Percentiles rank a stretch among this genome's conserved stretches.
Evolutionary conservation across 2,329 filamentous ascomycete genomes (phyloP).

Genomic region (Apiospora arundinis): DNA sequence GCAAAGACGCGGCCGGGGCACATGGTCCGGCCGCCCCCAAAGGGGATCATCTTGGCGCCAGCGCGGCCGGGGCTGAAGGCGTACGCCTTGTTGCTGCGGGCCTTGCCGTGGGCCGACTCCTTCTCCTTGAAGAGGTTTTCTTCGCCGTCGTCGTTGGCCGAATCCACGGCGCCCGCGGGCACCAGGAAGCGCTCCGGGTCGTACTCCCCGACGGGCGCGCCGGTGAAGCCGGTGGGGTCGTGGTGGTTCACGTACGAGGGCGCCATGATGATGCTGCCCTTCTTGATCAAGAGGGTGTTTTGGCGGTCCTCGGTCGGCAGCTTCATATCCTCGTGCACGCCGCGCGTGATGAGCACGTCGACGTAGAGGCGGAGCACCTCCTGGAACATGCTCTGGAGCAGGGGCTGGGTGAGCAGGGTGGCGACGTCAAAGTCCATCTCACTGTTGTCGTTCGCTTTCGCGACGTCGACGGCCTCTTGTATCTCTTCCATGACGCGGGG

Average conservation of each 20-base stretch:
- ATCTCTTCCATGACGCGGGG: background rate
- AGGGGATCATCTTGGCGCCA: conserved; percentile 27
- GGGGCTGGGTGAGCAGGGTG: background rate
- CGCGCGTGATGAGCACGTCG: background rate
- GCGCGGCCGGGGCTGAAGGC: background rate
- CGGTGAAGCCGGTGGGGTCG: background rate
- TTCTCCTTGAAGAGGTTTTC: background rate
- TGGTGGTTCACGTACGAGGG: conserved; percentile 5
- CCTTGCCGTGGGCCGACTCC: background rate
- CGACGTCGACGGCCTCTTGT: background rate
- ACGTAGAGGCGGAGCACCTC: conserved; percentile 2
- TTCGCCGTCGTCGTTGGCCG: background rate
- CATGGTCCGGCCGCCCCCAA: conserved; percentile 35
- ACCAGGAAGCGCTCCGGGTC: background rate
- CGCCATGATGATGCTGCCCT: background rate
- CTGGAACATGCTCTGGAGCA: background rate
- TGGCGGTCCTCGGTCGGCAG: background rate
- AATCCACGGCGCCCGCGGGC: too few species aligned
- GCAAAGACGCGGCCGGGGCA: conserved; percentile 37
- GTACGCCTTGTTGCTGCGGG: background rate
- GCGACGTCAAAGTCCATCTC: background rate
- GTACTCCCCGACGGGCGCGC: background rate
- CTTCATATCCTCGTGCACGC: background rate
- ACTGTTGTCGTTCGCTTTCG: background rate
- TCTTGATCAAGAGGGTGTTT: background rate